phyloP scores from a whole-genome alignment of 2,329 filamentous ascomycete species.

The Colletotrichum costaricense region DNA sequence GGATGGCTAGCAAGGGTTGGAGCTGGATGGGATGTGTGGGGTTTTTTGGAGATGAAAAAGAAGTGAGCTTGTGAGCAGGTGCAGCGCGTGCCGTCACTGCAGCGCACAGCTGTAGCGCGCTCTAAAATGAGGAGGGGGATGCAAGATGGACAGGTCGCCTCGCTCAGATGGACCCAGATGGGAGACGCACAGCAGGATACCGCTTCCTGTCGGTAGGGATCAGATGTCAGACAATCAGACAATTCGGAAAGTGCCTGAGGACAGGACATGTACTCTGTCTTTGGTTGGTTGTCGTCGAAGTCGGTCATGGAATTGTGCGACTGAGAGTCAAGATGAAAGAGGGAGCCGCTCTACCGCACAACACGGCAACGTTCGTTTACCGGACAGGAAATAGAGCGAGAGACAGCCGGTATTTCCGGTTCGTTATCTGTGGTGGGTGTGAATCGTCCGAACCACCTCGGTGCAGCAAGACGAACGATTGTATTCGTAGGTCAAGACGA shows the following conservation, averaged over 20 bases:
- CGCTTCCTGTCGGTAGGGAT: not conserved
- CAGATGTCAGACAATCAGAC: not conserved
- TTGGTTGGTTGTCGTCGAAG: not conserved
- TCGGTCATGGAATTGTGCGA: not conserved
- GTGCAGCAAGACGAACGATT: not conserved
- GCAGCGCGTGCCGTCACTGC: slow-evolving; percentile 16
- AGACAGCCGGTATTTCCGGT: not conserved
- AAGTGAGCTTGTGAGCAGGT: slow-evolving; percentile 15
- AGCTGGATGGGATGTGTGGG: slow-evolving; percentile 23
- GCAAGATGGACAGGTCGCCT: slow-evolving; percentile 30
- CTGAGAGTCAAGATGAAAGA: not conserved
- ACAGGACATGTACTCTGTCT: not conserved
- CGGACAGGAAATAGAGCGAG: not conserved
- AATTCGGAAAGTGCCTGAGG: not conserved
- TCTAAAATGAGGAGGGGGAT: slow-evolving; percentile 11
- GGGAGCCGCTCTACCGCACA: not conserved
- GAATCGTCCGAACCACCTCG: not conserved
- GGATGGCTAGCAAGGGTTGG: not conserved
- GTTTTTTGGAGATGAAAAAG: slow-evolving; percentile 19
- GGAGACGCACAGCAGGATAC: not conserved
- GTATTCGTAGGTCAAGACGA: not conserved
- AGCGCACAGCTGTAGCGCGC: slow-evolving; percentile 9
- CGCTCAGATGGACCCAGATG: slow-evolving; percentile 9
- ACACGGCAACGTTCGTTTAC: not conserved
- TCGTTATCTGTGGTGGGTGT: not conserved